These are phyloP conservation scores for Crataegus laevigata DNA, from an alignment of 306 rosid species.

Conservation along the genomic window DNA sequence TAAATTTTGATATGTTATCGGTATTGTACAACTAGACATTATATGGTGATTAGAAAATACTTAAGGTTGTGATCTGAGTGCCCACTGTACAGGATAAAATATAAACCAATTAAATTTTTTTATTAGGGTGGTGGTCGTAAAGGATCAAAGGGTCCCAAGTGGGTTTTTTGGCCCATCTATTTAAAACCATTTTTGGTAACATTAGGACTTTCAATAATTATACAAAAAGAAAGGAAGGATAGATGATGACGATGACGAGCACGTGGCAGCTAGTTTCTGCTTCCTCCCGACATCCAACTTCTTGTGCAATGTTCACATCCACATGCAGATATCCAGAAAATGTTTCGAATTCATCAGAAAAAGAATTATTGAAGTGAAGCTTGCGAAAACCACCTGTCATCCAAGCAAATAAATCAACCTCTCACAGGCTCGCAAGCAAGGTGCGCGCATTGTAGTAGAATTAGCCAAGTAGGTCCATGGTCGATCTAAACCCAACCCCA, in stretches of 20 bases:
- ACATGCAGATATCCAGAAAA: background rate
- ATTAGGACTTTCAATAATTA: background rate
- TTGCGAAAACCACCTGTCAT: constrained; percentile 11
- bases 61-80: background rate
- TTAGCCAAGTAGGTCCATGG: background rate
- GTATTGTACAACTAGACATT: background rate
- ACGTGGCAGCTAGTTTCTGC: constrained; percentile 2
- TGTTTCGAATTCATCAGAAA: background rate
- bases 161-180: background rate
- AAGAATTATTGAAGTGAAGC: constrained; percentile 6
- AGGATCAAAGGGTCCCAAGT: background rate
- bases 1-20: background rate
- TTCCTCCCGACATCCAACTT: constrained; percentile 8
- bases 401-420: background rate
- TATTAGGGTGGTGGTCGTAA: background rate
- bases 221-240: background rate
- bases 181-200: background rate
- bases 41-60: background rate
- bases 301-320: background rate
- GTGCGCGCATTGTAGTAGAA: background rate
- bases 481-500: background rate
- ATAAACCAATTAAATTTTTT: no score
- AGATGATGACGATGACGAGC: background rate
- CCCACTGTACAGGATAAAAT: background rate
- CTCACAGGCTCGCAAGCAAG: constrained; percentile 4